Evolutionary conservation across 352 stramenopile species (phyloP).

Genomic region (Pilasporangium apinafurcum): DNA sequence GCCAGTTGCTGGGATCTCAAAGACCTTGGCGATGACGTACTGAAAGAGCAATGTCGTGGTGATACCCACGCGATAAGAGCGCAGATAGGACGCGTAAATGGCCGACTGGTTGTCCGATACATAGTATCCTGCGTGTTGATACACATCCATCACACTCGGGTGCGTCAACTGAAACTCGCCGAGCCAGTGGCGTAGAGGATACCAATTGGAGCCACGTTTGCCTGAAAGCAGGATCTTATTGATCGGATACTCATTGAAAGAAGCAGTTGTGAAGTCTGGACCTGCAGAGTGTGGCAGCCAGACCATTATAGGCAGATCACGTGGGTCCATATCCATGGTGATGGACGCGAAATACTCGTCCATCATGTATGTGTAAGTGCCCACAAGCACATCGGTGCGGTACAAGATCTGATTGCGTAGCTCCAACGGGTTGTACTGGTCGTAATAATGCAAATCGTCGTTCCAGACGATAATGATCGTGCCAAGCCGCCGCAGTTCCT

Average conservation of each 20-base stretch:
- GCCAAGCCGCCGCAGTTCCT: conserved; percentile 52
- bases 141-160: conserved; percentile 46
- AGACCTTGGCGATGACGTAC: conserved; percentile 74
- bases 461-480: conserved; percentile 74
- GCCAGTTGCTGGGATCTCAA: conserved; percentile 73
- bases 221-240: conserved; percentile 66
- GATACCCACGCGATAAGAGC: conserved; percentile 62
- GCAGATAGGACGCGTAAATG: conserved; percentile 65
- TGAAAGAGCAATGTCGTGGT: conserved; percentile 73
- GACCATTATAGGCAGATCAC: conserved; percentile 49
- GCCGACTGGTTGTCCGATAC: conserved; percentile 53
- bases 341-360: conserved; percentile 71
- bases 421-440: conserved; percentile 59
- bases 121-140: conserved; percentile 50
- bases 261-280: conserved; percentile 47
- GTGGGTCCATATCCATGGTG: conserved; percentile 34
- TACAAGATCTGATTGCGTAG: conserved; percentile 63
- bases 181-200: conserved; percentile 69
- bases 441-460: conserved; percentile 75
- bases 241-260: conserved; percentile 68
- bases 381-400: conserved; percentile 53
- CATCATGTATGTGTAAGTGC: conserved; percentile 75
- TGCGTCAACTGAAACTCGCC: conserved; percentile 41
- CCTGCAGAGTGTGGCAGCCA: conserved; percentile 68
- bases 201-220: conserved; percentile 43